These are phyloP conservation scores for Goniomonas avonlea DNA, from an alignment of 78 protist genomes.

Conservation along the genomic window DNA sequence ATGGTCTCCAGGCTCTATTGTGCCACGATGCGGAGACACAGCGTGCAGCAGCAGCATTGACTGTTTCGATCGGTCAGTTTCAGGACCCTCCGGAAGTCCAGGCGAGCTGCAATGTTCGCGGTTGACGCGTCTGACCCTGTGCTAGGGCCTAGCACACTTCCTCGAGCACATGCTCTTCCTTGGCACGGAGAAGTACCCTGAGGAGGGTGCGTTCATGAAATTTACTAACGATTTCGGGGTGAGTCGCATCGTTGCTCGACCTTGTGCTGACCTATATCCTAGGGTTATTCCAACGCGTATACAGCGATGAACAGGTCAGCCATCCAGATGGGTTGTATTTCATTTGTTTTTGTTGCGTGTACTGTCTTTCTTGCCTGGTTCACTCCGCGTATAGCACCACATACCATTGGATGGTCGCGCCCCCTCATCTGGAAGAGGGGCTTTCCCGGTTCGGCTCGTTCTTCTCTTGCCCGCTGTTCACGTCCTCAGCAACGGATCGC, in stretches of 20 bases:
- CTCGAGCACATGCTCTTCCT: constrained; percentile 23
- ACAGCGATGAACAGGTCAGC: neutral
- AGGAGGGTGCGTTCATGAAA: too few species aligned
- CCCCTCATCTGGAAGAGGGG: neutral
- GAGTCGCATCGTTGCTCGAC: too few species aligned
- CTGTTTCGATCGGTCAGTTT: constrained; percentile 1
- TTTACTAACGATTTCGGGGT: too few species aligned
- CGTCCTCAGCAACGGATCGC: constrained; percentile 1
- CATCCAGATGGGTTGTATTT: too few species aligned
- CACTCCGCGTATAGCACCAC: constrained; percentile 3
- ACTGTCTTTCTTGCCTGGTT: too few species aligned
- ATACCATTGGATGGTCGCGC: constrained; percentile 19
- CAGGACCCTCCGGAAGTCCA: constrained; percentile 23
- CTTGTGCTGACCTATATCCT: too few species aligned
- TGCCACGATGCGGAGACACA: neutral
- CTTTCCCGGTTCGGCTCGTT: constrained; percentile 2
- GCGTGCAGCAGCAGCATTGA: constrained; percentile 2
- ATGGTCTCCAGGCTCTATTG: neutral
- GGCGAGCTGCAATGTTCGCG: neutral
- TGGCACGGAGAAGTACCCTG: constrained; percentile 16
- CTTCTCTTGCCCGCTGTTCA: constrained; percentile 16
- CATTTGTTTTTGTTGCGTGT: too few species aligned
- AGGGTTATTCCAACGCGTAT: constrained; percentile 19
- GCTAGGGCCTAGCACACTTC: constrained; percentile 8
- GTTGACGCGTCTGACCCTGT: neutral